Percentiles rank a stretch among this genome's conserved stretches.
Evolutionary conservation across 306 rosid species (phyloP).

Genomic region (Malus domestica): ASM211411v1 NC_041799.1:40250501-40251000

Average conservation of each 20-base stretch:
- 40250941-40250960: no score
- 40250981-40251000: no score
- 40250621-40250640: no score
- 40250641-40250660: neutral
- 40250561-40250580: no score
- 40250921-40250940: neutral
- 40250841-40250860: constrained; percentile 7
- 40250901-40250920: neutral
- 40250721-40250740: neutral
- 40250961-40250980: no score
- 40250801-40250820: neutral
- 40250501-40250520: no score
- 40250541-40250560: no score
- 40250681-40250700: neutral
- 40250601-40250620: no score
- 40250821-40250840: neutral
- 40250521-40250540: no score
- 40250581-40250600: no score
- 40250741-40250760: neutral
- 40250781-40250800: neutral
- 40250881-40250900: neutral
- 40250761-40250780: constrained; percentile 3
- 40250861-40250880: neutral
- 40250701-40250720: no score
- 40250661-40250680: no score